Base-by-base conservation (phyloP, 768 basidiomycete genomes). In the Mycena indigotica region DNA sequence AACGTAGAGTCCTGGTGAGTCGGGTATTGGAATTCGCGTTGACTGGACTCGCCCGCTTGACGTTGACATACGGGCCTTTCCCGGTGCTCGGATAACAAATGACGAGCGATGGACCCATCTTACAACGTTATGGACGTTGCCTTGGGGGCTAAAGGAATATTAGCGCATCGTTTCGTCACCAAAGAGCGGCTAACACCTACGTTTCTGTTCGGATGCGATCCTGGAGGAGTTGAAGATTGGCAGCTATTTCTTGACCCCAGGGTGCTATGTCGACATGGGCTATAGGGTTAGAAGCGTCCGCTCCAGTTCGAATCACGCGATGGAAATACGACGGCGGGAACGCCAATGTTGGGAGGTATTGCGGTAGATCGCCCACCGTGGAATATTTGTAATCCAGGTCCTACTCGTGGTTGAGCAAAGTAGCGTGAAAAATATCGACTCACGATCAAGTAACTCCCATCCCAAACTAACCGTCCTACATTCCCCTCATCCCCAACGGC, bases 241-340 rank as follows among this genome's bases (percentile, higher is more conserved):
- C 66, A 24, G 86, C 85, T 58, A 93, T 84, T 72, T 93, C 88
- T 46, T 84, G 84, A 2, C 84, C 89, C 89, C 91, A 93, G 2
- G 89, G 87, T 25, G 80, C 74, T 28, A 94, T 71, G 71, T 95
- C 89, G 57, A 94, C 71, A 67, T 91, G 86, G 16, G 81, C 80
- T 35, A 93, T 78, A 0, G 83, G 86, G 64, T 87, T 87, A 21
- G 77, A 79, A 15, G 76, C 74, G 16, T 66, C 66, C 16, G 80
- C 69, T 16, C 85, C 82, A 0, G 84, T 86, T 19, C 90, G 83
- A 55, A 95, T 84, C 41, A 93, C 88, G 35, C 88, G 84, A 69
- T 94, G 90, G 77, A 93, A 95, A 72, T 93, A 93, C 21, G 92
- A 93, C 1, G 93, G 93, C 17, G 93, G 81, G 67, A 93, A 91